Percentiles rank a stretch among this genome's conserved stretches.
These are phyloP conservation scores for Gymnopilus junonius DNA, from an alignment of 768 basidiomycete species.

Conservation along the genomic window DNA sequence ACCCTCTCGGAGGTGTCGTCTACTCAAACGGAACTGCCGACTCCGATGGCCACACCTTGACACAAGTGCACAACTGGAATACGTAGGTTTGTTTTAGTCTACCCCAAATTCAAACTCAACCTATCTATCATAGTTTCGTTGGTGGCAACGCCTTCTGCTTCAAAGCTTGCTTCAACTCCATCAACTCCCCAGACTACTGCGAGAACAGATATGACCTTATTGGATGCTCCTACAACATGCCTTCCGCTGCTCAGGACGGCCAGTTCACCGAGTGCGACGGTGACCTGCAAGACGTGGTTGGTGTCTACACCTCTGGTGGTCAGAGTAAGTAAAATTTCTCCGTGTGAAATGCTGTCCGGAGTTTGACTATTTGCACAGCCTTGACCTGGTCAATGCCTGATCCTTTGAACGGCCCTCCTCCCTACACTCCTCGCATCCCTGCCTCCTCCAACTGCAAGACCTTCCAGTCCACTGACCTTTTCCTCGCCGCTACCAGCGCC, in stretches of 20 bases:
- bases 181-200: constrained; percentile 52
- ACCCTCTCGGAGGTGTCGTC: constrained; percentile 74
- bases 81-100: constrained; percentile 43
- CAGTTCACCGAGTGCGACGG: constrained; percentile 65
- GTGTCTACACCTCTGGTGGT: constrained; percentile 47
- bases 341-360: not conserved
- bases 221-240: constrained; percentile 72
- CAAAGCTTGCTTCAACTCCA: constrained; percentile 67
- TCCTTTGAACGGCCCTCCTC: constrained; percentile 32
- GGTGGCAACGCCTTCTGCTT: constrained; percentile 65
- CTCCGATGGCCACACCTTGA: constrained; percentile 42
- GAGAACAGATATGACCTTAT: constrained; percentile 73
- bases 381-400: constrained; percentile 20
- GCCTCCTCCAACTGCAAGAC: constrained; percentile 23
- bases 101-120: not conserved
- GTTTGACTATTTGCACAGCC: constrained; percentile 3
- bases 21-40: constrained; percentile 61
- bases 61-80: constrained; percentile 72
- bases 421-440: constrained; percentile 45
- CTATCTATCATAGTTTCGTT: constrained; percentile 55
- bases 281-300: constrained; percentile 62
- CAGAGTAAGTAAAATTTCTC: constrained; percentile 11
- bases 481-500: constrained; percentile 3
- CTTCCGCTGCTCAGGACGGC: constrained; percentile 57
- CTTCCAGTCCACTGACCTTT: not conserved